Conservation (phyloP, 1,284 basidiomycete species). For the Sphaerobolus stellatus region DNA sequence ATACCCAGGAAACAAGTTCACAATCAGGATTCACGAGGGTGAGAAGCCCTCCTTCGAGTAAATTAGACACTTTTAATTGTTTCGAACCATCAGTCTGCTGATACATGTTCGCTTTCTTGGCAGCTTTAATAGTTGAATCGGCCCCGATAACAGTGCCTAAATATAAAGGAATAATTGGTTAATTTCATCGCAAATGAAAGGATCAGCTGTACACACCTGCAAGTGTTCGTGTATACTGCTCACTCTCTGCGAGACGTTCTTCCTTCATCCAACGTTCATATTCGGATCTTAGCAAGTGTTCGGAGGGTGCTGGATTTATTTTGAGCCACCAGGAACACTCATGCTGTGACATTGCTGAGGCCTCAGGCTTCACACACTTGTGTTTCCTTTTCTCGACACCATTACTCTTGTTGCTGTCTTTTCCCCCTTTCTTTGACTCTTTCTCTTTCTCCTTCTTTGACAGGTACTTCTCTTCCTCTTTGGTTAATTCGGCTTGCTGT, state of each 20-base stretch:
- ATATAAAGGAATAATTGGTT: neutral
- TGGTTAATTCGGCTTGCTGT: no score
- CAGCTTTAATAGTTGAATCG: neutral
- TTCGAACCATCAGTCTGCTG: neutral
- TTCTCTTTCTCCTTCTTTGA: no score
- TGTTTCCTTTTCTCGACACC: no score
- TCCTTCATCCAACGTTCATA: neutral
- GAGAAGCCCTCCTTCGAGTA: neutral
- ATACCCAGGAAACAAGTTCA: neutral
- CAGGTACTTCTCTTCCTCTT: no score
- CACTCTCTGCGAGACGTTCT: neutral
- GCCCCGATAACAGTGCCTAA: neutral
- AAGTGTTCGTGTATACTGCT: conserved; percentile 1
- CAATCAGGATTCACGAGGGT: conserved; percentile 3
- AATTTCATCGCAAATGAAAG: neutral
- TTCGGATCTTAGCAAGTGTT: neutral
- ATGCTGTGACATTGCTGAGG: no score
- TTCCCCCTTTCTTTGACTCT: no score
- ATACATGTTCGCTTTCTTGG: conserved; percentile 9
- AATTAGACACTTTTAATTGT: neutral
- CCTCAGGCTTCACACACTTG: no score
- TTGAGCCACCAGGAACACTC: no score
- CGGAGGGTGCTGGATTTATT: neutral
- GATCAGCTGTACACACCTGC: neutral
- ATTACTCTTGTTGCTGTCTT: no score